Evolutionary conservation across 2,329 filamentous ascomycete species (phyloP).

Genomic region (Aspergillus udagawae): DNA sequence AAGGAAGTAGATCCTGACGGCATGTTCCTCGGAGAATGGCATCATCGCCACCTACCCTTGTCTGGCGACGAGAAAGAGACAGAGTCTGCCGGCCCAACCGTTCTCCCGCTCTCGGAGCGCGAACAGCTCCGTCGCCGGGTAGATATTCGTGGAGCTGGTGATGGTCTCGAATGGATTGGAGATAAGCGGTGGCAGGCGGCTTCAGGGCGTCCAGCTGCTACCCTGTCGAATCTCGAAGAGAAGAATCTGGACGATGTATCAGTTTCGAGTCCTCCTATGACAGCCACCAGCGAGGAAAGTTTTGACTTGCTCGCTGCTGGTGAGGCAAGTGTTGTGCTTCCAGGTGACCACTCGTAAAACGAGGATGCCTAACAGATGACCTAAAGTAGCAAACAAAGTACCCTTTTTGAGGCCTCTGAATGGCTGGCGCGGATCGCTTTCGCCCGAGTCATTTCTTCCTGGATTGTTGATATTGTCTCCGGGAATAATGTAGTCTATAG

Average conservation of each 20-base stretch:
- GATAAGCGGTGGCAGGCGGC: slow-evolving; percentile 27
- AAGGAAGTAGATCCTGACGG: slow-evolving; percentile 72
- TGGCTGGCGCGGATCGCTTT: slow-evolving; percentile 1
- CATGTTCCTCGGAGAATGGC: slow-evolving; percentile 90
- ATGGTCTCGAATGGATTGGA: slow-evolving; percentile 42
- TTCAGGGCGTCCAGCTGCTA: slow-evolving; percentile 1
- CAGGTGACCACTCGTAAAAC: slow-evolving; percentile 12
- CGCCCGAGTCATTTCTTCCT: background rate
- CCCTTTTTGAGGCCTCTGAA: background rate
- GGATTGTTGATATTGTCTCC: slow-evolving; percentile 1
- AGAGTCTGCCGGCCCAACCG: slow-evolving; percentile 6
- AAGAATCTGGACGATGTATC: slow-evolving; percentile 5
- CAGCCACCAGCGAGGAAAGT: slow-evolving; percentile 45
- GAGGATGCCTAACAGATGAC: background rate
- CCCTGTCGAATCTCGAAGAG: slow-evolving; percentile 8
- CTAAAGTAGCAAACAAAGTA: slow-evolving; percentile 11
- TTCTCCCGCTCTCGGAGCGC: slow-evolving; percentile 42
- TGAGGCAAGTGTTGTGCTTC: slow-evolving; percentile 41
- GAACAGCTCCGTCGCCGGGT: slow-evolving; percentile 32
- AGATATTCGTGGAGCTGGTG: slow-evolving; percentile 28
- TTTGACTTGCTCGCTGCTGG: slow-evolving; percentile 44
- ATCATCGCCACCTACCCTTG: slow-evolving; percentile 63
- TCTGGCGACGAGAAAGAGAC: slow-evolving; percentile 14
- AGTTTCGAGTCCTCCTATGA: slow-evolving; percentile 34
- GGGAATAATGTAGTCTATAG: slow-evolving; percentile 7